Base-by-base conservation (phyloP, 2,329 filamentous ascomycete genomes). In the Beauveria pseudobassiana region DNA sequence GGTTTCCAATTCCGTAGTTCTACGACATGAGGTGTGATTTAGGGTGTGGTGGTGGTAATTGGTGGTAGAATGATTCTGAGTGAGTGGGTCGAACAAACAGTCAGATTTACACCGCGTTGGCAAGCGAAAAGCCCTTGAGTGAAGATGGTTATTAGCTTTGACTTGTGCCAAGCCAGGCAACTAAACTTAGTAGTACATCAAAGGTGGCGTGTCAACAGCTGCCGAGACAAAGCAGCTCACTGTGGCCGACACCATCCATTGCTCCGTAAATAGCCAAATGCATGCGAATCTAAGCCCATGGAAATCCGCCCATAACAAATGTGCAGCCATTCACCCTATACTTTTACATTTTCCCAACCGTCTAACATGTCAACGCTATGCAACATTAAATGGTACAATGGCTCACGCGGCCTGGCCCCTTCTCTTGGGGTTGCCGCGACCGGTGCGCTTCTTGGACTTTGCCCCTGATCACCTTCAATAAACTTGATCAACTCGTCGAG, bases 401-500 rank as follows among this genome's bases (percentile, higher is more conserved):
- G 40, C 24, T 46, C 59, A 61, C 12, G 50, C 54, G 34, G 57
- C 59, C 22, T 65, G 58, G 24, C 81, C 80, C 56, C 83, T 74
- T 64, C 79, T 76, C 74, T 86, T 86, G 12, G 82, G 83, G 65
- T 84, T 85, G 65, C 77, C 78, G 30, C 80, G 78, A 58, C 77
- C 75, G 45, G 79, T 71, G 54, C 80, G 78, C 73, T 86, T 85
- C 76, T 87, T 87, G n/a, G 76, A 74, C 64, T 75, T 78, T 65
- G 78, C 77, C 69, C 78, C 64, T 79, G 76, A 59, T 86, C 82
- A 49, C 93, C 93, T 75, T 98, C 95, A 67, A 99, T 98, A 75
- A 93, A 98, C 75, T 89, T 91, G 72, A 99, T 81, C 46, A 99
- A 79, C 74, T 99, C 93, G 68, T 98, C 93, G 65, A 99, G 92